phyloP scores from a whole-genome alignment of 306 rosid genomes.

The Begonia masoniana region DNA sequence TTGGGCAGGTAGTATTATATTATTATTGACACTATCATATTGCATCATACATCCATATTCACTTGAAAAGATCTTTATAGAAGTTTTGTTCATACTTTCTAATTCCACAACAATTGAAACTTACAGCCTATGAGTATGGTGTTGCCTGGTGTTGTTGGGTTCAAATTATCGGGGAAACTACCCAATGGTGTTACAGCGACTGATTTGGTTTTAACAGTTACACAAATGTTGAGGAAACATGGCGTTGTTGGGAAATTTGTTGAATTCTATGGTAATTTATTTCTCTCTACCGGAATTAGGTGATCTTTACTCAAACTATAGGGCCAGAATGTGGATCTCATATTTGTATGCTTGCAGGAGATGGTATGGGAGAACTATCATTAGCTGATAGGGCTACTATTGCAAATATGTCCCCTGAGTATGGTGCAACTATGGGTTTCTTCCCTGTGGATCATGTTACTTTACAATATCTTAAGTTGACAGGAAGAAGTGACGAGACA shows the following conservation, averaged over 20 bases:
- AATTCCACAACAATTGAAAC: slow-evolving; percentile 20
- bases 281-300: not conserved
- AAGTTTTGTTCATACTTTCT: slow-evolving; percentile 7
- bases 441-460: slow-evolving; percentile 95
- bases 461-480: slow-evolving; percentile 83
- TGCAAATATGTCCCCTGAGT: slow-evolving; percentile 98
- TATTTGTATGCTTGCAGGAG: slow-evolving; percentile 45
- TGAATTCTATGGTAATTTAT: slow-evolving; percentile 67
- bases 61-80: not conserved
- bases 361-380: slow-evolving; percentile 81
- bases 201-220: slow-evolving; percentile 85
- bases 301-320: not conserved
- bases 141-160: slow-evolving; percentile 91
- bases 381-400: slow-evolving; percentile 97
- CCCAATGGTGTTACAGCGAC: slow-evolving; percentile 80
- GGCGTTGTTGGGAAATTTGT: slow-evolving; percentile 96
- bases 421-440: slow-evolving; percentile 99
- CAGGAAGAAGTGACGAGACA: slow-evolving; percentile 89
- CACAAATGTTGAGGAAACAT: slow-evolving; percentile 87
- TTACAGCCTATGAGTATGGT: slow-evolving; percentile 96
- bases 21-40: too few species aligned
- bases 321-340: not conserved
- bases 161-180: slow-evolving; percentile 76
- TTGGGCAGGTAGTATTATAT: slow-evolving; percentile 57
- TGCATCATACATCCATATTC: too few species aligned